Evolutionary conservation across 1,139 yeast species (phyloP).

Genomic region (Magnusiomyces tetraspermus): DNA sequence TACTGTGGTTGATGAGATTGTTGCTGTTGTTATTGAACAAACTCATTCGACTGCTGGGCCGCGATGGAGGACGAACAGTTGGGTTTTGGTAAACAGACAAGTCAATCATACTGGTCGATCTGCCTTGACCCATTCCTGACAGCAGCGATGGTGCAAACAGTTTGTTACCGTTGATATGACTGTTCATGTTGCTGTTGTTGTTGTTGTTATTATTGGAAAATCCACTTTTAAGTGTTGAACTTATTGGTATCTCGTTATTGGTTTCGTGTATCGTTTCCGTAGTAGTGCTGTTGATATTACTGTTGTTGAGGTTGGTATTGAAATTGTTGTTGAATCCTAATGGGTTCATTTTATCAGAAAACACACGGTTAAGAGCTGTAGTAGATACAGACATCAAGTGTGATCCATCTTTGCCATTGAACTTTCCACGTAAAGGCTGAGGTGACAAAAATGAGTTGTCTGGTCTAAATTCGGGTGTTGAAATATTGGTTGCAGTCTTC

Average conservation of each 20-base stretch:
- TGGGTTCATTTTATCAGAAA: not conserved
- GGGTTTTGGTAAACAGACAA: not conserved
- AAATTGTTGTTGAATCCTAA: no score
- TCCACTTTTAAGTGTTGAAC: not conserved
- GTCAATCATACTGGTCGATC: conserved; percentile 1
- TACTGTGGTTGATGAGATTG: not conserved
- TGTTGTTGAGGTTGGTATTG: no score
- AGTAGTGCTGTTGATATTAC: no score
- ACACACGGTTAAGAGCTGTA: not conserved
- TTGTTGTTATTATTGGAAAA: not conserved
- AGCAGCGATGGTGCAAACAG: not conserved
- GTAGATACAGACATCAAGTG: not conserved
- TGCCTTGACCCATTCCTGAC: not conserved
- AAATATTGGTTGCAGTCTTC: no score
- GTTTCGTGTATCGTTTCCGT: not conserved
- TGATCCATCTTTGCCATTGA: not conserved
- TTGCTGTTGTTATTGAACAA: not conserved
- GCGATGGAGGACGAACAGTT: not conserved
- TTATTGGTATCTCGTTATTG: not conserved
- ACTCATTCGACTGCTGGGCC: conserved; percentile 1
- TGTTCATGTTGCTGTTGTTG: no score
- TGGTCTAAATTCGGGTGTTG: no score
- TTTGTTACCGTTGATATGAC: not conserved
- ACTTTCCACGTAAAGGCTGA: not conserved
- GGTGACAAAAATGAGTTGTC: not conserved